Conservation (phyloP, 2,329 filamentous ascomycete species). For the Rhynchosporium agropyri region DNA sequence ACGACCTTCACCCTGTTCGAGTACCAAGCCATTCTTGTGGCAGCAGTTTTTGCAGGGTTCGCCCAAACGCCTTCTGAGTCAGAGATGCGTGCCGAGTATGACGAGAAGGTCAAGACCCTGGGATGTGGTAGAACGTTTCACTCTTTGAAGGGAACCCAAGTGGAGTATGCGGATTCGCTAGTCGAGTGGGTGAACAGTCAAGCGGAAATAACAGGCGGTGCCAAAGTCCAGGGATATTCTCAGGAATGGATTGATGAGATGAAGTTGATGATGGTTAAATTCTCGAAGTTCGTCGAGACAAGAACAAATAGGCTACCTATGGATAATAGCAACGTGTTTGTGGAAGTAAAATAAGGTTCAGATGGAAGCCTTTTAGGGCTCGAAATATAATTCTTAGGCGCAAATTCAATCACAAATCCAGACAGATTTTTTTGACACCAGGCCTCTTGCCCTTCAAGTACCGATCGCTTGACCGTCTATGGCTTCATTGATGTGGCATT, state of each 20-base stretch:
- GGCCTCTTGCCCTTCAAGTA: neutral
- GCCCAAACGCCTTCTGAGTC: conserved; percentile 44
- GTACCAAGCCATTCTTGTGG: conserved; percentile 52
- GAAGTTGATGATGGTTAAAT: conserved; percentile 17
- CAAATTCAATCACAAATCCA: neutral
- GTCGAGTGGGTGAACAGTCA: conserved; percentile 32
- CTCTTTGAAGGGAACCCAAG: conserved; percentile 42
- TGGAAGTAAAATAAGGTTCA: neutral
- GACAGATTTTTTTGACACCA: neutral
- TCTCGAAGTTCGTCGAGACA: conserved; percentile 8
- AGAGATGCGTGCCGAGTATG: conserved; percentile 43
- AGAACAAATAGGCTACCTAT: neutral
- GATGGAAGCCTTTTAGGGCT: neutral
- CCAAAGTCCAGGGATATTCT: conserved; percentile 27
- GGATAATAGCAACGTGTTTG: neutral
- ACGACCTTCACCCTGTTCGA: conserved; percentile 55
- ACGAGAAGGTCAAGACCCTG: conserved; percentile 45
- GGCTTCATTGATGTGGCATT: neutral
- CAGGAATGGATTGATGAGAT: conserved; percentile 29
- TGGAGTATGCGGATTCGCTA: conserved; percentile 33
- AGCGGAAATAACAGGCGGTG: conserved; percentile 23
- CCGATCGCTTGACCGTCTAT: conserved; percentile 1
- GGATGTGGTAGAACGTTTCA: conserved; percentile 45
- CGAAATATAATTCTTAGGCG: neutral
- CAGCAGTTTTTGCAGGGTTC: conserved; percentile 46